These are phyloP conservation scores for Pseudonectria buxi DNA, from an alignment of 2,329 filamentous ascomycete species.

Conservation along the genomic window DNA sequence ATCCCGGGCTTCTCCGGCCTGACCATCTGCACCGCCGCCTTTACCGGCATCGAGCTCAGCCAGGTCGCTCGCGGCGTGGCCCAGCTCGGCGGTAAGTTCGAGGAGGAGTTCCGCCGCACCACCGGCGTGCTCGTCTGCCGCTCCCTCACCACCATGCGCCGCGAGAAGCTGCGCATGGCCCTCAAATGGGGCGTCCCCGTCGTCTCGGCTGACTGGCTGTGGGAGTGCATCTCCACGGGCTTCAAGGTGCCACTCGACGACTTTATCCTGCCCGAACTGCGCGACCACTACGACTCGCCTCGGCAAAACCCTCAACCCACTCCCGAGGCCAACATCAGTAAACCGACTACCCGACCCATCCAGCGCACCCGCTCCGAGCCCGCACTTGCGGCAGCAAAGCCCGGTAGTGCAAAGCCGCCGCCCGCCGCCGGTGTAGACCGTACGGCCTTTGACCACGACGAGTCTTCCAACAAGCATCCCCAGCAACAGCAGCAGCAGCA, in stretches of 20 bases:
- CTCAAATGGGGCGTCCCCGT: conserved; percentile 69
- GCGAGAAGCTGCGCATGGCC: conserved; percentile 75
- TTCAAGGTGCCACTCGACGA: conserved; percentile 37
- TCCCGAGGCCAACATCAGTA: conserved; percentile 4
- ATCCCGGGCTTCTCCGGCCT: conserved; percentile 64
- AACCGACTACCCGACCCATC: conserved; percentile 8
- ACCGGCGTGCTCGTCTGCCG: conserved; percentile 76
- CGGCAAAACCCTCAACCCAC: conserved; percentile 5
- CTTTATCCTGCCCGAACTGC: conserved; percentile 43
- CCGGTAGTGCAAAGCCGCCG: conserved; percentile 11
- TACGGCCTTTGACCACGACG: conserved; percentile 32
- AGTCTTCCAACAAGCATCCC: conserved; percentile 13
- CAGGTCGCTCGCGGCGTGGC: conserved; percentile 73
- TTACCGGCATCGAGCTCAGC: conserved; percentile 75
- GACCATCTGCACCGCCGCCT: conserved; percentile 72
- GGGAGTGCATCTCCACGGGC: conserved; percentile 64
- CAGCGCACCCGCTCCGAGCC: conserved; percentile 18
- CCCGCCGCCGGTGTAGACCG: conserved; percentile 29
- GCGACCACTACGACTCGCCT: conserved; percentile 20
- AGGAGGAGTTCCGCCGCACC: conserved; percentile 65
- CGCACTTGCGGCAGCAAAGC: conserved; percentile 5
- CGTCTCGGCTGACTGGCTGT: conserved; percentile 79
- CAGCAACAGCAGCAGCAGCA: too few species aligned
- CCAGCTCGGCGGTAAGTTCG: conserved; percentile 73
- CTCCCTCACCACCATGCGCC: conserved; percentile 47